Conservation (phyloP, 164 flowering plant genomes). For the Stephania yunnanensis region DNA sequence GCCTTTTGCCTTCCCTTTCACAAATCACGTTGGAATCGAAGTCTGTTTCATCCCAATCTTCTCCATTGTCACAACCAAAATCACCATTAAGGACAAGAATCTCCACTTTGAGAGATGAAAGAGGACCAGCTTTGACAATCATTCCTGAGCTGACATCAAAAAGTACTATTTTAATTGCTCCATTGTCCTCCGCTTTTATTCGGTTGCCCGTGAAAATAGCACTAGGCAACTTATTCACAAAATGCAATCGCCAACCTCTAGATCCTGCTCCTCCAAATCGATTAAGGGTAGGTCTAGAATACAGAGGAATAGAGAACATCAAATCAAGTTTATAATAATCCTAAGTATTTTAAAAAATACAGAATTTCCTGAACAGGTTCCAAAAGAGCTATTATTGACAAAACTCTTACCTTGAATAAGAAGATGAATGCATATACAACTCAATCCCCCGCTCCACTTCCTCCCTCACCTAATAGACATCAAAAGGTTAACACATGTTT, state of each 20-base stretch:
- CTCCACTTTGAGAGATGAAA: constrained; percentile 42
- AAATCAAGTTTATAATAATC: no score
- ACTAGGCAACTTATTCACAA: constrained; percentile 29
- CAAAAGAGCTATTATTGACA: neutral
- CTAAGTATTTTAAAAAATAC: no score
- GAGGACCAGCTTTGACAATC: constrained; percentile 28
- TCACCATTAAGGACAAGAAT: constrained; percentile 48
- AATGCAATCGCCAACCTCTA: constrained; percentile 34
- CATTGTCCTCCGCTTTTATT: constrained; percentile 31
- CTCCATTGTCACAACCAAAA: constrained; percentile 34
- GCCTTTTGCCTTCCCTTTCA: constrained; percentile 54
- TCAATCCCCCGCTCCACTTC: constrained; percentile 35
- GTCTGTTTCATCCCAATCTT: constrained; percentile 36
- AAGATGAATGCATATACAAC: constrained; percentile 10
- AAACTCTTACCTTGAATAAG: constrained; percentile 31
- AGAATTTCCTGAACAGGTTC: neutral
- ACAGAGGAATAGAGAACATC: neutral
- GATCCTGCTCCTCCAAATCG: constrained; percentile 26
- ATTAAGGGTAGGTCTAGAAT: constrained; percentile 24
- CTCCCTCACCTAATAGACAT: constrained; percentile 45
- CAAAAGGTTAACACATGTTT: constrained; percentile 6
- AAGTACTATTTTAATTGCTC: constrained; percentile 30
- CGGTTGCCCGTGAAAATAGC: constrained; percentile 37
- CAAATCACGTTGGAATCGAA: constrained; percentile 30
- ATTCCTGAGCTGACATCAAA: constrained; percentile 25